Percentiles rank a stretch among this genome's conserved stretches.
Evolutionary conservation across 345 rosid species (phyloP).

Genomic region (Sapria himalayana): DNA sequence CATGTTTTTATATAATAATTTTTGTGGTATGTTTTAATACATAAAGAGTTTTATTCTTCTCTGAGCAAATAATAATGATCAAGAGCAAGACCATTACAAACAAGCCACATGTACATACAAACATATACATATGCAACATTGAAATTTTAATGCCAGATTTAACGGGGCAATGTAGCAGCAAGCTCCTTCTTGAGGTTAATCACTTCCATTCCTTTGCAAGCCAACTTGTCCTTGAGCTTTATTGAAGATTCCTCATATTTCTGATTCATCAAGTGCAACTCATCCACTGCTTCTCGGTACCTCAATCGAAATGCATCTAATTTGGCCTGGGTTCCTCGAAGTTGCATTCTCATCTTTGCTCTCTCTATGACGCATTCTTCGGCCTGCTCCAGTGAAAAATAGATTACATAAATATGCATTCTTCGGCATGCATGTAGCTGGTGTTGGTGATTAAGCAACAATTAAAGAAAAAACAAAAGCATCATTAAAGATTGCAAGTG

Average conservation of each 20-base stretch:
- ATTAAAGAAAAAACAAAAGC: too few relatives aligned
- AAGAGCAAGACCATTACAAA: too few relatives aligned
- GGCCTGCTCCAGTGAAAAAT: too few relatives aligned
- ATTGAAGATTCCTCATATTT: conserved; percentile 45
- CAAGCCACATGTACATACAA: too few relatives aligned
- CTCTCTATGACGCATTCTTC: conserved; percentile 20
- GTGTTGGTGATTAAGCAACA: too few relatives aligned
- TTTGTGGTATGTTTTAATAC: not conserved
- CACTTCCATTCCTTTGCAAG: conserved; percentile 30
- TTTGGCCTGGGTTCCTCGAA: conserved; percentile 58
- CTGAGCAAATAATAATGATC: not conserved
- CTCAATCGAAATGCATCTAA: conserved; percentile 34
- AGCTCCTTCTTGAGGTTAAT: conserved; percentile 59
- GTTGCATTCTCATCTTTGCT: conserved; percentile 59
- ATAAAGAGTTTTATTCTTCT: conserved; percentile 2
- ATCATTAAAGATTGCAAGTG: too few relatives aligned
- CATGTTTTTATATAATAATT: not conserved
- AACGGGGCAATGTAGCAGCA: conserved; percentile 9
- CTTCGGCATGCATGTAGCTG: too few relatives aligned
- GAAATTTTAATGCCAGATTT: not conserved
- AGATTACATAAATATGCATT: too few relatives aligned
- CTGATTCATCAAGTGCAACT: conserved; percentile 32
- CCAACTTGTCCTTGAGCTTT: conserved; percentile 36
- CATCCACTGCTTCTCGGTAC: conserved; percentile 27
- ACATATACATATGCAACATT: not conserved